Base-by-base conservation (phyloP, 305 asterid species). In the Ilex paraguariensis region DNA sequence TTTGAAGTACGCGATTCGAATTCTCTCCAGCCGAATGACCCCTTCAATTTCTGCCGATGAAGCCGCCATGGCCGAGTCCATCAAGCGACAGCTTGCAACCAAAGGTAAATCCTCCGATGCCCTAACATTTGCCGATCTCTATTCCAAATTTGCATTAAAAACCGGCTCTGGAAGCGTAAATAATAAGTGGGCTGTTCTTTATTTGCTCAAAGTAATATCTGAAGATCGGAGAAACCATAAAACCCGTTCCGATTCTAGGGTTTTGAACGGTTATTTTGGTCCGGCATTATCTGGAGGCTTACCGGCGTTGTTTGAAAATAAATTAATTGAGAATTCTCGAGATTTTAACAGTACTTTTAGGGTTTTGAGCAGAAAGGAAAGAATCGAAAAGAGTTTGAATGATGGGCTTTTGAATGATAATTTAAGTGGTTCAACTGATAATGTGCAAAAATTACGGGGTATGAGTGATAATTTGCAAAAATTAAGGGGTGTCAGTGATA, bases 41-140 rank as follows among this genome's bases (percentile, higher is more conserved):
- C 95, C 95, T 4, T 86, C 97, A 56, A 83, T 90, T 70, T 68
- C 85, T 7, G 65, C 83, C 3, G 95, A 90, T 67, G 95, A 82
- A n/a, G 69, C 86, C 62, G 84, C 99, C 57, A 79, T 93, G 87
- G 95, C 85, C 40, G 95, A 93, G 81, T 90, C 97, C 54, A 86
- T 93, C 70, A 93, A 93, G 76, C 82, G 96, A 57, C 84, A 81
- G 39, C 88, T 93, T 66, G 99, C 95, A 71, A 90, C 90, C 16
- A 75, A 84, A 45, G 99, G 99, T 83, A 93, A 93, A 82, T 86
- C 97, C 63, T 84, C 96, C 69, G 88, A 87, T 75, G 99, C 95
- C 76, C 90, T 93, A 57, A 83, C 85, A 51, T 93, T 93, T 57
- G 77, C 96, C 45, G 99, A 93, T 77, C 80, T 90, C 1, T 86